phyloP scores from a whole-genome alignment of 2,329 filamentous ascomycete species.

The Raffaelea arxii region DNA sequence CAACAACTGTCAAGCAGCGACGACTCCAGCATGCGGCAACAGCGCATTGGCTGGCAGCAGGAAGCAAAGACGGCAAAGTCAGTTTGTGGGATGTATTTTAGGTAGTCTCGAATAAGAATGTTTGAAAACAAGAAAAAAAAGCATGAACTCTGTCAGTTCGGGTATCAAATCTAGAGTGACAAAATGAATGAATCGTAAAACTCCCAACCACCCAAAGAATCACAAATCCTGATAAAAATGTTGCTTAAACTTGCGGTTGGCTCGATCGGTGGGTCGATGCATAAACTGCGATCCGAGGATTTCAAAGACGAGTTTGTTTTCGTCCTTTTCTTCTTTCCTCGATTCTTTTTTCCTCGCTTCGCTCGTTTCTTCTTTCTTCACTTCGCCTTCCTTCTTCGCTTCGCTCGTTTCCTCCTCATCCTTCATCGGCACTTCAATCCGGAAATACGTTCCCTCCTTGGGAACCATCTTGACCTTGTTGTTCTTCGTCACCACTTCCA shows the following conservation, averaged over 20 bases:
- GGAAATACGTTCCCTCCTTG: conserved; percentile 83
- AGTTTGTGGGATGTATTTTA: conserved; percentile 95
- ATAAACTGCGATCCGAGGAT: conserved; percentile 82
- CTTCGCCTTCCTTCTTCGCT: conserved; percentile 12
- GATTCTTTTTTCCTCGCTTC: conserved; percentile 13
- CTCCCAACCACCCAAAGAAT: too few species aligned
- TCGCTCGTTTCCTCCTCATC: conserved; percentile 13
- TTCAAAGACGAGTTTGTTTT: conserved; percentile 57
- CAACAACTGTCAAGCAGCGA: conserved; percentile 45
- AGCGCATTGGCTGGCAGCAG: conserved; percentile 82
- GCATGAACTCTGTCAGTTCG: too few species aligned
- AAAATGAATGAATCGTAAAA: too few species aligned
- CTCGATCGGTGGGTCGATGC: conserved; percentile 70
- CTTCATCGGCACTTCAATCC: conserved; percentile 50
- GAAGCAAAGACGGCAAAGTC: conserved; percentile 90
- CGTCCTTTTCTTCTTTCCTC: conserved; percentile 10
- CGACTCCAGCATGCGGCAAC: conserved; percentile 53
- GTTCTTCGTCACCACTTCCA: conserved; percentile 69
- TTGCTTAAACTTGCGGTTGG: conserved; percentile 84
- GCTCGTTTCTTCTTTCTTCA: conserved; percentile 10
- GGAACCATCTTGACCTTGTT: conserved; percentile 70
- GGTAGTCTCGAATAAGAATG: too few species aligned
- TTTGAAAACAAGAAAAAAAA: conserved; percentile 23
- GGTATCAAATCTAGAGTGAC: too few species aligned
- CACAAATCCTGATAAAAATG: conserved; percentile 69